Evolutionary conservation across 768 basidiomycete genomes (phyloP).

Genomic region (Leccinum variicolor): DNA sequence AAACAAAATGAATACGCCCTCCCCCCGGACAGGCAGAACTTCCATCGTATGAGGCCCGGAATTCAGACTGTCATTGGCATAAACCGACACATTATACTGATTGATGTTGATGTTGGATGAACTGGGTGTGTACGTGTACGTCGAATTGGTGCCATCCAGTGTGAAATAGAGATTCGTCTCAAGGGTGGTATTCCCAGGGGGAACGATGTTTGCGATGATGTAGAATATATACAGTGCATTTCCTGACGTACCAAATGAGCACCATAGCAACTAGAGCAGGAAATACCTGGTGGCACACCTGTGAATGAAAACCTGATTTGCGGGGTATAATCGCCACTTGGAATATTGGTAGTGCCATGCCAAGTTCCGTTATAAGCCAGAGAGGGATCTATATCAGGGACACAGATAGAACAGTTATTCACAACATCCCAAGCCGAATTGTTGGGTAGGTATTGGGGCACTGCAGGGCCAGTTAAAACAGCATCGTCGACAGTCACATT

Average conservation of each 20-base stretch:
- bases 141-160: neutral
- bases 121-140: conserved; percentile 1
- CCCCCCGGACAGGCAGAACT: conserved; percentile 2
- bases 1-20: conserved; percentile 8
- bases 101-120: neutral
- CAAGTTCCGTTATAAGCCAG: conserved; percentile 14
- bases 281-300: neutral
- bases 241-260: neutral
- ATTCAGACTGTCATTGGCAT: conserved; percentile 3
- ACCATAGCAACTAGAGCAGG: neutral
- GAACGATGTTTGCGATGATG: conserved; percentile 6
- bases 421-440: conserved; percentile 1
- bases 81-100: conserved; percentile 16
- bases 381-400: neutral
- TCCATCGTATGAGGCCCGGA: conserved; percentile 7
- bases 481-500: conserved; percentile 19
- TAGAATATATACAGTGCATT: conserved; percentile 17
- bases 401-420: neutral
- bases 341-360: conserved; percentile 10
- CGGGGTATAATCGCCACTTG: neutral
- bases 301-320: conserved; percentile 6
- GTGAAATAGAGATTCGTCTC: conserved; percentile 3
- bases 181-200: neutral
- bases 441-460: conserved; percentile 8
- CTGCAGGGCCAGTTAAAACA: neutral